phyloP scores from a whole-genome alignment of 2,329 filamentous ascomycete genomes.

The Chalara sp. region DNA sequence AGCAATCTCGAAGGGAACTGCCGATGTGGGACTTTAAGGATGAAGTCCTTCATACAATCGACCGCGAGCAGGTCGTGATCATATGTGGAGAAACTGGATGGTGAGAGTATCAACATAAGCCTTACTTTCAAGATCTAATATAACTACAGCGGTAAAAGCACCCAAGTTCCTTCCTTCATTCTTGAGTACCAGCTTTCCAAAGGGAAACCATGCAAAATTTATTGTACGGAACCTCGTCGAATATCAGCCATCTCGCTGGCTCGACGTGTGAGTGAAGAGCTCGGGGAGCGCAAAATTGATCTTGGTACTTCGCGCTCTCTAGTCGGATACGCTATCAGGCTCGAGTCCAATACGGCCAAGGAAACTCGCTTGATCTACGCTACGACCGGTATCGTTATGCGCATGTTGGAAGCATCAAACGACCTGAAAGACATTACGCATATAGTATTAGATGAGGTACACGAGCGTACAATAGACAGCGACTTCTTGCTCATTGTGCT shows the following conservation, averaged over 20 bases:
- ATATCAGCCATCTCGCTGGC: constrained; percentile 96
- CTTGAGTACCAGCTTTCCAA: constrained; percentile 80
- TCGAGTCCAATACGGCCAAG: constrained; percentile 79
- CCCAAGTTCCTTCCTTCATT: constrained; percentile 91
- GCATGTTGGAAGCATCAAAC: constrained; percentile 88
- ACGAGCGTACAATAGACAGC: constrained; percentile 92
- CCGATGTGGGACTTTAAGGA: constrained; percentile 85
- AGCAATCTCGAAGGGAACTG: constrained; percentile 64
- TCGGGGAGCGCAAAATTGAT: constrained; percentile 78
- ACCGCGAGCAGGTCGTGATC: constrained; percentile 78
- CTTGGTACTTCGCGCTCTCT: constrained; percentile 77
- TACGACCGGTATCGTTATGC: constrained; percentile 88
- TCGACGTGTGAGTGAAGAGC: constrained; percentile 85
- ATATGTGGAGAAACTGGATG: constrained; percentile 95
- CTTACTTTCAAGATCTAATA: not conserved
- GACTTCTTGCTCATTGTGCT: constrained; percentile 93
- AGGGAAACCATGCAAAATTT: constrained; percentile 82
- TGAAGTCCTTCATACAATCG: constrained; percentile 70
- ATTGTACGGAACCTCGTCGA: constrained; percentile 88
- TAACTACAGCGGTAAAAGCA: constrained; percentile 72
- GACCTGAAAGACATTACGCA: constrained; percentile 88
- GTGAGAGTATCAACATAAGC: constrained; percentile 28
- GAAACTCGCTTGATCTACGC: constrained; percentile 86
- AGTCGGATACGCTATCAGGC: constrained; percentile 87
- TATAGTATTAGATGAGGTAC: constrained; percentile 93